Evolutionary conservation across 108 stramenopile genomes (phyloP), one percentile per base, ranked within the genome.

Genomic region (Nitzschia sp.): DNA sequence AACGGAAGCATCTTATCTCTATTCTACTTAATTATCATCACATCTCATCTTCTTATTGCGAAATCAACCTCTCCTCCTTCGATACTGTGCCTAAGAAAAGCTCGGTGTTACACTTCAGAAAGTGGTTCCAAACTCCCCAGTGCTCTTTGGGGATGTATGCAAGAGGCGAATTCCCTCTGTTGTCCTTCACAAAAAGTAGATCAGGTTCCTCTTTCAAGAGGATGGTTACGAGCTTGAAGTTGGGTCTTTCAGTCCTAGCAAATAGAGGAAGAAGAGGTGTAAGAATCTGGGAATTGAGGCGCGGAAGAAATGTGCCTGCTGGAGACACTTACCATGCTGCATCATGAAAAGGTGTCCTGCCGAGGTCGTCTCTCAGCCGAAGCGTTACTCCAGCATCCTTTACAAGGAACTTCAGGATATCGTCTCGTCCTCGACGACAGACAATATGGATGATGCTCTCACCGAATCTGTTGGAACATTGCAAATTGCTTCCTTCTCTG

Each of bases 331-430:
- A 51, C 83, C 82, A 87, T 24, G 64, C 82, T 13, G 80, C 81
- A 71, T 90, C 89, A 58, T 90, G 89, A 5, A 87, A 42, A 9
- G 85, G 83, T n/a, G 85, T 90, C 2, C 84, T 59, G 13, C 85
- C 85, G 53, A 76, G 79, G 54, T 90, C 89, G 65, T 87, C 85
- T 27, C 66, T 31, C 0, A 81, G 58, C 15, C 47, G 27, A 18
- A 57, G 18, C 18, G 63, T 53, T 23, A 74, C 72, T 27, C 29
- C 45, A 0, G 70, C 75, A 13, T 75, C 66, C 18, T 57, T 9
- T 6, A 79, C 18, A 6, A 85, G 49, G 45, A 68, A 85, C 19
- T 68, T 54, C 0, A 81, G 61, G 0, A 77, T 49, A 15, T 77
- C 63, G 2, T 71, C 62, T 35, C 66, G 65, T 3, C 90, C 82